phyloP scores from a whole-genome alignment of 73 alveolate species.

The Strombidium stylifer region DNA sequence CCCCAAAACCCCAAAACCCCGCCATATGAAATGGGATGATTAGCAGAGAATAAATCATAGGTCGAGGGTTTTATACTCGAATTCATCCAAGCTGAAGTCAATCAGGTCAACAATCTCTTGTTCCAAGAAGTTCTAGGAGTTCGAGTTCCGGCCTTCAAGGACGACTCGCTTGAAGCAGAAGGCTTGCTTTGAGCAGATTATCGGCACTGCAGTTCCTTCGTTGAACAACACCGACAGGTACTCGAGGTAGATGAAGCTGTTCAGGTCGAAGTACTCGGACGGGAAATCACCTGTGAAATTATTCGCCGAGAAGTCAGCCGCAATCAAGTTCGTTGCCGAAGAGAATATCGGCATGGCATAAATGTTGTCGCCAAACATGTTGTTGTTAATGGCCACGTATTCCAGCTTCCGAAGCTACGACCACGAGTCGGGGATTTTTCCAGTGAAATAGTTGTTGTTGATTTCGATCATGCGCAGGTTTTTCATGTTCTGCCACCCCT shows the following conservation, averaged over 20 bases:
- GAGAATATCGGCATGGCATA: slow-evolving; percentile 47
- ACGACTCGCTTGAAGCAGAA: slow-evolving; percentile 45
- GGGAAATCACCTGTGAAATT: slow-evolving; percentile 53
- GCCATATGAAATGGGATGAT: no score
- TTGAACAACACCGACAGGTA: slow-evolving; percentile 43
- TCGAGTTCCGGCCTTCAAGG: no score
- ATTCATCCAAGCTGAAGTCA: no score
- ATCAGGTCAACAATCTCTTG: no score
- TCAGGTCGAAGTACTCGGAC: slow-evolving; percentile 32
- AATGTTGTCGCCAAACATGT: slow-evolving; percentile 38
- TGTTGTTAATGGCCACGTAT: slow-evolving; percentile 32
- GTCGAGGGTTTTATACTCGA: no score
- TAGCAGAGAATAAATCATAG: no score
- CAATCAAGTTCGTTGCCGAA: slow-evolving; percentile 16
- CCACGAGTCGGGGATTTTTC: slow-evolving; percentile 42
- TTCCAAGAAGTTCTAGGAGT: no score
- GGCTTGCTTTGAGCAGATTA: slow-evolving; percentile 34
- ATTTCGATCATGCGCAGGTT: slow-evolving; percentile 34
- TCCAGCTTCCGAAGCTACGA: background rate
- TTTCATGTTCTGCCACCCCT: slow-evolving; percentile 10
- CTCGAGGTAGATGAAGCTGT: slow-evolving; percentile 31
- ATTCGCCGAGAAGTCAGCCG: slow-evolving; percentile 53
- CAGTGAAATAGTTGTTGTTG: slow-evolving; percentile 42
- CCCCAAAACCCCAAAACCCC: no score
- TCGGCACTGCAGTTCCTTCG: slow-evolving; percentile 17